Evolutionary conservation across 2,329 filamentous ascomycete genomes (phyloP), one percentile per base, ranked within the genome.

Genomic region (Chaetomium globosum): DNA sequence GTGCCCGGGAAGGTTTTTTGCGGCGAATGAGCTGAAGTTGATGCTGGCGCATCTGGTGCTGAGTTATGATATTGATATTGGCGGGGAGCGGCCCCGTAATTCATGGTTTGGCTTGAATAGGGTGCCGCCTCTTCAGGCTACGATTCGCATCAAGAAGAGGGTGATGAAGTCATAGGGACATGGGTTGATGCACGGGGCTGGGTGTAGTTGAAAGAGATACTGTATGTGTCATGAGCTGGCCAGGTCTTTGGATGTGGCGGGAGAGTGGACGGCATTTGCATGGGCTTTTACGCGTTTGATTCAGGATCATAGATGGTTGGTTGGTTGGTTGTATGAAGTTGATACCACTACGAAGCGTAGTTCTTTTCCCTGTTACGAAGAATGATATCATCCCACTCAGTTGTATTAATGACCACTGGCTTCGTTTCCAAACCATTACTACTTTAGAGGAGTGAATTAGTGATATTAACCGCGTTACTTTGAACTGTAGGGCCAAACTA

Each of bases 1-100:
- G 1, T 80, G 78, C 60, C 77, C 78, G 0, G 78, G 78, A 0
- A 68, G 78, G 1, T 80, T 78, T 69, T 79, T 79, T 68, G 77
- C 77, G 0, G 71, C 70, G 10, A 74, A 74, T 55, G 74, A 78
- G 70, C 73, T 80, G 8, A 79, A 80, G 72, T 61, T 74, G 6
- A 71, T 72, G 19, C 58, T 74, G 43, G 71, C 67, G 5, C 62
- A 69, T 9, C 26, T 70, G 1, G 46, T 71, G 39, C 39, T 68
- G 19, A 62, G 65, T 23, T 69, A 71, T 21, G 69, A 67, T 48
- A 62, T 69, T 21, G 51, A 68, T 53, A 39, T 67, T 12, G 57
- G 52, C 8, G 39, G 51, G 10, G 54, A 23, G 23, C 49, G 68
- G 31, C 65, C 65, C 13, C 48, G 26, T 7, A 71, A 69, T 19